These are phyloP conservation scores for Cudoniella acicularis DNA, from an alignment of 495 filamentous ascomycete genomes.

Conservation along the genomic window DNA sequence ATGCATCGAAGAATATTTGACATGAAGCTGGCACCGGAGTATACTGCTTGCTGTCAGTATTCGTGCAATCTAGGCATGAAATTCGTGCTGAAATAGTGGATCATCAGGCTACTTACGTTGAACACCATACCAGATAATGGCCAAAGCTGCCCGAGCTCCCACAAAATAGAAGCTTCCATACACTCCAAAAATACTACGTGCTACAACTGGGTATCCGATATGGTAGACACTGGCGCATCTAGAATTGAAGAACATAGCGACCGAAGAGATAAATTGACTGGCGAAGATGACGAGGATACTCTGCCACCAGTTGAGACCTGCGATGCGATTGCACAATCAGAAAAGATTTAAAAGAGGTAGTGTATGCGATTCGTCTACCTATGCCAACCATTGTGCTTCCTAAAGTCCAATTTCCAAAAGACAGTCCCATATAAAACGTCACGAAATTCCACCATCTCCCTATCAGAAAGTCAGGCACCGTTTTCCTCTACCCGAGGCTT, in stretches of 20 bases:
- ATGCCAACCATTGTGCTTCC: conserved; percentile 39
- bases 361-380: too few relatives aligned
- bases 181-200: conserved; percentile 34
- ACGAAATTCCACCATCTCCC: conserved; percentile 39
- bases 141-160: conserved; percentile 28
- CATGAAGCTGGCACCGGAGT: conserved; percentile 31
- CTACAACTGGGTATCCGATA: conserved; percentile 35
- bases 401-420: conserved; percentile 40
- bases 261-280: conserved; percentile 35
- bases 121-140: conserved; percentile 35
- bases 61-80: too few relatives aligned
- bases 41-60: conserved; percentile 20
- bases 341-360: neutral
- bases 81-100: neutral
- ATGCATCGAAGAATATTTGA: conserved; percentile 30
- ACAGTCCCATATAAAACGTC: conserved; percentile 37
- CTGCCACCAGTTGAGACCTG: conserved; percentile 39
- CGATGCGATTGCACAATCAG: neutral
- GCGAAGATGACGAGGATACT: conserved; percentile 41
- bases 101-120: conserved; percentile 28
- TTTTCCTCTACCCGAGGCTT: conserved; percentile 10
- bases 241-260: conserved; percentile 41
- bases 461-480: too few relatives aligned
- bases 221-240: conserved; percentile 35
- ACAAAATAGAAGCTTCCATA: conserved; percentile 35